These are phyloP conservation scores for Streptanthus diversifolius DNA, from an alignment of 345 rosid species.

Conservation along the genomic window DNA sequence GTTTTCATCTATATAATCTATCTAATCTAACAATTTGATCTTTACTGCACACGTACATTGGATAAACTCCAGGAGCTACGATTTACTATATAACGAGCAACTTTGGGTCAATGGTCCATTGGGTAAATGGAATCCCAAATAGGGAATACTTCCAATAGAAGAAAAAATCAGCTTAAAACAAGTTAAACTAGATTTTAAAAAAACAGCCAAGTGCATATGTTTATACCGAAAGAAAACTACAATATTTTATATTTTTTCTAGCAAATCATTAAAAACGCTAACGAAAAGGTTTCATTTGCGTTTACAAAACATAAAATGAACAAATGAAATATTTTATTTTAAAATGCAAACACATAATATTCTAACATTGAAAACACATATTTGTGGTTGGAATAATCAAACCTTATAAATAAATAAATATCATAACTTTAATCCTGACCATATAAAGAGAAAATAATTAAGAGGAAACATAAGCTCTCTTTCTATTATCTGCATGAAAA, in stretches of 20 bases:
- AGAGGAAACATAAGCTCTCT: background rate
- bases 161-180: too few species aligned
- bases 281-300: too few species aligned
- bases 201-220: too few species aligned
- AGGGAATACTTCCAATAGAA: background rate
- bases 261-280: background rate
- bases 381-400: background rate
- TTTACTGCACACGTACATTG: constrained; percentile 17
- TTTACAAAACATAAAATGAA: background rate
- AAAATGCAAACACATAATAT: background rate
- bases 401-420: background rate
- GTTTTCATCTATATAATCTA: background rate
- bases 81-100: background rate
- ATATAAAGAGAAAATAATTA: background rate
- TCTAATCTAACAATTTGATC: constrained; percentile 22
- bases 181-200: too few species aligned
- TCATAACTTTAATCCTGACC: background rate
- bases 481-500: background rate
- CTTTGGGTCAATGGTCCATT: too few species aligned
- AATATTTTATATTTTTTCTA: too few species aligned
- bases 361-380: background rate
- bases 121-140: too few species aligned
- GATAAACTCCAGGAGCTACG: background rate
- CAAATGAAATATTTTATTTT: too few species aligned
- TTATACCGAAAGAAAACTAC: too few species aligned